Percentiles rank a stretch among this genome's conserved stretches.
phyloP scores from a whole-genome alignment of 1,284 basidiomycete species.

The Puccinia coronata region DNA sequence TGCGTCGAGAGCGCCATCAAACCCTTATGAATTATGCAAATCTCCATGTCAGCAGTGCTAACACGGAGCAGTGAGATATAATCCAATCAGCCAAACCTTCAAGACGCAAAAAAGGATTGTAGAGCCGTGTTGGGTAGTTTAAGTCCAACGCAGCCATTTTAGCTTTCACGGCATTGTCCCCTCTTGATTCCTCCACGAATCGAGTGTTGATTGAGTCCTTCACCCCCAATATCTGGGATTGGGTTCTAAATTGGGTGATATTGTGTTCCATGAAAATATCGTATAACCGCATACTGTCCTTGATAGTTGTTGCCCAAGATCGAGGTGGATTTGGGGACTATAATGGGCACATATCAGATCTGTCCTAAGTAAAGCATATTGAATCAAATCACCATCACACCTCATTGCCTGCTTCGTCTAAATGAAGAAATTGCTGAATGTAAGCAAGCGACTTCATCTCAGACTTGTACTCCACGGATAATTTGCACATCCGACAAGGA shows the following conservation, averaged over 20 bases:
- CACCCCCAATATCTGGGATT: background rate
- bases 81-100: background rate
- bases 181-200: background rate
- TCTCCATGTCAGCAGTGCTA: conserved; percentile 51
- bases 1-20: conserved; percentile 60
- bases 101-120: background rate
- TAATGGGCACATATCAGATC: background rate
- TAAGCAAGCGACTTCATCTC: background rate
- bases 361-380: background rate
- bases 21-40: conserved; percentile 53
- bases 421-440: background rate
- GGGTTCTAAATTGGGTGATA: background rate
- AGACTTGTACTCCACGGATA: background rate
- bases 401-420: background rate
- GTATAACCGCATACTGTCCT: background rate
- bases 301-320: background rate
- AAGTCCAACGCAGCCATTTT: background rate
- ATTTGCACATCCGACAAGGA: conserved; percentile 1
- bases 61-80: background rate
- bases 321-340: background rate
- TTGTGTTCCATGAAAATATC: background rate
- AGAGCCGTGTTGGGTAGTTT: background rate
- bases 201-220: background rate
- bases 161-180: background rate
- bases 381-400: background rate